A percentile compares a stretch with the other conserved stretches of the same genome.
These are phyloP conservation scores for Pythium folliculosum DNA, from an alignment of 352 stramenopile genomes.

Conservation along the genomic window DNA sequence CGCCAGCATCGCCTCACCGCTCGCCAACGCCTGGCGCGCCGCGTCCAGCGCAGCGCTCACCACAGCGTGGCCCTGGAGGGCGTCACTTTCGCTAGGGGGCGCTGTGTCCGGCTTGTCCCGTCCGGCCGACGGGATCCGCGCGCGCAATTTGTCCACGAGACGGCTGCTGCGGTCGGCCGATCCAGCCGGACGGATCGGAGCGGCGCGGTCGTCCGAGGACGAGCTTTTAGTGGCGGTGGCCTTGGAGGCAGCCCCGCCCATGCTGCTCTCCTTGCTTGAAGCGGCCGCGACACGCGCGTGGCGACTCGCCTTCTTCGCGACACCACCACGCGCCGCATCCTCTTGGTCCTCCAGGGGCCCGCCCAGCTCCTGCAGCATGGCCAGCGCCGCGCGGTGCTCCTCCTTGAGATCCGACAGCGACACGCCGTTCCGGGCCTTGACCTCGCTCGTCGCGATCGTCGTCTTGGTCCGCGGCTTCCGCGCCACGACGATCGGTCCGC, in stretches of 20 bases:
- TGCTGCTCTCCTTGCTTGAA: neutral
- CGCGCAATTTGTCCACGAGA: slow-evolving; percentile 56
- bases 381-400: slow-evolving; percentile 70
- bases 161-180: slow-evolving; percentile 30
- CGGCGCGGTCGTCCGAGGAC: neutral
- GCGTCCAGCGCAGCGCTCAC: slow-evolving; percentile 21
- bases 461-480: slow-evolving; percentile 8
- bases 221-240: neutral
- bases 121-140: slow-evolving; percentile 43
- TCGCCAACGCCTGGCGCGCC: slow-evolving; percentile 9
- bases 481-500: neutral
- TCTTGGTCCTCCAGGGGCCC: slow-evolving; percentile 42
- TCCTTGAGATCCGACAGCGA: slow-evolving; percentile 75
- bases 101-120: slow-evolving; percentile 10
- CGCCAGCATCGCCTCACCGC: neutral
- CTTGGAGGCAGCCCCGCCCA: neutral
- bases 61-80: slow-evolving; percentile 16
- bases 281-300: neutral
- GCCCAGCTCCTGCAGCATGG: slow-evolving; percentile 73
- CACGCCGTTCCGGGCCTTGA: slow-evolving; percentile 45
- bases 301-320: slow-evolving; percentile 7
- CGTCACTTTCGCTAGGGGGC: neutral
- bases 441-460: slow-evolving; percentile 22
- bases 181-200: slow-evolving; percentile 3
- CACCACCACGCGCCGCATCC: neutral